Evolutionary conservation across 257 asterid species (phyloP), one percentile per base, ranked within the genome.

Genomic region (Phtheirospermum japonicum): DNA sequence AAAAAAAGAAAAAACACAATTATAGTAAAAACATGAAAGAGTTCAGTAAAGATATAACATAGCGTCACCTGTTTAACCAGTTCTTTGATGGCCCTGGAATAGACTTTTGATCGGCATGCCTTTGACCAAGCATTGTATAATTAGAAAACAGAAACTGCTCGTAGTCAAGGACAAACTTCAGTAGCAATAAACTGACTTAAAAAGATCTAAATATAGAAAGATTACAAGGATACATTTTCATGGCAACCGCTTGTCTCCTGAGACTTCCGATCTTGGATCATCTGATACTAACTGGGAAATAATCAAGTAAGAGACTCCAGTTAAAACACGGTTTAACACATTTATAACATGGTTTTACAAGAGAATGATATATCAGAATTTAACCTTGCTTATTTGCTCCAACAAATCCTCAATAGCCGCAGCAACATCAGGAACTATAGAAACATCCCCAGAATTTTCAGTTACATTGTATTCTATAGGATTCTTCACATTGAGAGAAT

Each of bases 351-450:
- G 52, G n/a, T 65, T 65, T 40, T 65, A 48, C 42, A 52, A 37
- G 60, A 48, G 42, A 67, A 65, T 33, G 46, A 67, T 65, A 63
- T 60, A 70, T 39, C 57, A 26, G 61, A 61, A 33, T 43, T 49
- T 67, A 65, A 92, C 99, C 95, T 86, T 86, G 80, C 85, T 89
- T 17, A 97, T 89, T 75, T 89, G 91, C 82, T 85, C 96, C 72
- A 92, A 70, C 72, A 89, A 76, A 81, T 89, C 95, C 75, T 87
- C 99, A 70, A 92, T 86, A 31, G 85, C 95, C 37, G 93, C 86
- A 65, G 95, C 94, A 59, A 86, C 96, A 77, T 89, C 99, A 68
- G 95, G 92, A 80, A 83, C 85, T 57, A 68, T 58, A 9, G 79
- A 59, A 65, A 52, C 69, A 54, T 71, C 89, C 71, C 52, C 69